Base-by-base conservation (phyloP, 148 eudicot species). In the Hydrangea macrophylla region DNA sequence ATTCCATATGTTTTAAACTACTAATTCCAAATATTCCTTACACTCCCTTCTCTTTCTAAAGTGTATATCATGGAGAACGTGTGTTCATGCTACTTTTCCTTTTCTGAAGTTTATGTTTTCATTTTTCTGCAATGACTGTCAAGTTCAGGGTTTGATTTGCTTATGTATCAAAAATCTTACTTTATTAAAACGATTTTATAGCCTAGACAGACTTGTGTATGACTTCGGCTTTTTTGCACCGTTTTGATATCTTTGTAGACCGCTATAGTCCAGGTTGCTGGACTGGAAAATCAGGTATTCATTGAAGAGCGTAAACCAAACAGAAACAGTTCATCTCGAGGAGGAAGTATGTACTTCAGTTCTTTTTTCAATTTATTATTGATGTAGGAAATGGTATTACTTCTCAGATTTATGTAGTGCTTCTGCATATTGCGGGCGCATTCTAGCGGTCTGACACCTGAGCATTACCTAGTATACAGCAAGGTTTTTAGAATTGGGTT, bases 241-340 rank as follows among this genome's bases (percentile, higher is more conserved):
- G 23, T 20, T 31, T 71, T 40, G 55, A 31, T 54, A 63, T 61
- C 57, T 77, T 58, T 83, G 66, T 61, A 91, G 97, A 90, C 95
- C 36, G 81, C 83, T n/a, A 73, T 83, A 7, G 88, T 88, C 65
- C 80, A 88, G 77, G 75, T 91, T 73, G 88, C 81, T 54, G 90
- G 85, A 73, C 81, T n/a, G n/a, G n/a, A n/a, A n/a, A n/a, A 85
- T 37, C 84, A 84, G 74, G 84, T 85, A 63, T 85, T 78, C 79
- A 86, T 88, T 39, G 97, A 91, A 77, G 97, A 81, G 70, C 81
- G 97, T 25, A 84, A 87, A 83, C 88, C 92, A 22, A 88, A 84
- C 73, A 86, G 92, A 81, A 75, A 72, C 69, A 83, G 74, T 53
- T 81, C 82, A 25, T 80, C 77, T 59, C 84, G 81, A 15, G 82